Evolutionary conservation across 108 stramenopile genomes (phyloP).

Genomic region (Nitzschia sp.): DNA sequence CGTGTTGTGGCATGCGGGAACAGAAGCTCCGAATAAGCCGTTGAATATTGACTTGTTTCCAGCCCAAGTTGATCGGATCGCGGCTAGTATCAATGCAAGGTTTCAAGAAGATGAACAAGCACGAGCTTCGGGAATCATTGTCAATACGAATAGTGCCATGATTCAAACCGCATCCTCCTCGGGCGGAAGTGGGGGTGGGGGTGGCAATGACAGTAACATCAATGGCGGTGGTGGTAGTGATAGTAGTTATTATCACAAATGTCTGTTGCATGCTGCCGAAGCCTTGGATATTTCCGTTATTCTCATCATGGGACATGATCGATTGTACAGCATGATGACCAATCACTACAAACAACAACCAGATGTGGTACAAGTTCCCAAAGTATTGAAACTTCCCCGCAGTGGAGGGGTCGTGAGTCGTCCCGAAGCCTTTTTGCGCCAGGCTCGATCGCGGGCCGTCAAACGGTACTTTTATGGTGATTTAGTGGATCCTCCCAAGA

Average conservation of each 20-base stretch:
- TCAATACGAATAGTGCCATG: slow-evolving; percentile 71
- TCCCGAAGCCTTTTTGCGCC: slow-evolving; percentile 63
- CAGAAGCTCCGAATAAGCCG: not conserved
- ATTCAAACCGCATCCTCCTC: no score
- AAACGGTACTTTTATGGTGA: slow-evolving; percentile 87
- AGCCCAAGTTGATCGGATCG: slow-evolving; percentile 74
- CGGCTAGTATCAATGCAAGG: slow-evolving; percentile 54
- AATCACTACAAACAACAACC: slow-evolving; percentile 58
- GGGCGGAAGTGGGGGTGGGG: no score
- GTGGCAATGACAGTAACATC: no score
- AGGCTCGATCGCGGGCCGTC: slow-evolving; percentile 54
- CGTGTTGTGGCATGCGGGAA: slow-evolving; percentile 71
- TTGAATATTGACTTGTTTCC: slow-evolving; percentile 65
- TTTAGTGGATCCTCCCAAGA: slow-evolving; percentile 21
- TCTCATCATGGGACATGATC: slow-evolving; percentile 85
- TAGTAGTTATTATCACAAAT: slow-evolving; percentile 58
- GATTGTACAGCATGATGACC: slow-evolving; percentile 81
- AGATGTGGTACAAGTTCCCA: slow-evolving; percentile 29
- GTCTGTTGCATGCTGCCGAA: slow-evolving; percentile 66
- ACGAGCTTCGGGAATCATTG: slow-evolving; percentile 76
- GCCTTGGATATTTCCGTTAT: slow-evolving; percentile 74
- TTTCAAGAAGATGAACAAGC: slow-evolving; percentile 57
- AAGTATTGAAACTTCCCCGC: slow-evolving; percentile 83
- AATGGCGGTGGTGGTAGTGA: slow-evolving; percentile 83
- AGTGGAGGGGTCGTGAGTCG: slow-evolving; percentile 81